phyloP scores from a whole-genome alignment of 352 stramenopile genomes.

The Phytophthora crassamura region DNA sequence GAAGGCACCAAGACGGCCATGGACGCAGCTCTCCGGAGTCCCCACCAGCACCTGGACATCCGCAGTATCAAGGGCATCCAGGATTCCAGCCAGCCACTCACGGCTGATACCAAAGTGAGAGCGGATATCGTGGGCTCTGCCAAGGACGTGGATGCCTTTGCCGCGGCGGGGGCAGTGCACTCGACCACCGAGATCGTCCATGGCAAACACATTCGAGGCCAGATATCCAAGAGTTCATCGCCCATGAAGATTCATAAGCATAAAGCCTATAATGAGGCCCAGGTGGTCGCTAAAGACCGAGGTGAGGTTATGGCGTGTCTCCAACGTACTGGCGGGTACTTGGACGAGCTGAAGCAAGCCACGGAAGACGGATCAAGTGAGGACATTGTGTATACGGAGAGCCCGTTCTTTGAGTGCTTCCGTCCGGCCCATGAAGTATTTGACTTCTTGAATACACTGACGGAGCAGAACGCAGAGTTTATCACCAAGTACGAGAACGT shows the following conservation, averaged over 20 bases:
- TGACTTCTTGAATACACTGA: slow-evolving; percentile 63
- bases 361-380: slow-evolving; percentile 7
- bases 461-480: slow-evolving; percentile 49
- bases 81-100: slow-evolving; percentile 14
- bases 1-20: slow-evolving; percentile 40
- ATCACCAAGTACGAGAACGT: slow-evolving; percentile 62
- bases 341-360: slow-evolving; percentile 36
- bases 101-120: slow-evolving; percentile 24
- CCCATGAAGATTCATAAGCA: slow-evolving; percentile 43
- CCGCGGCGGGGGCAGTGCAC: slow-evolving; percentile 22
- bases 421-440: slow-evolving; percentile 66
- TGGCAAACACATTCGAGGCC: slow-evolving; percentile 29
- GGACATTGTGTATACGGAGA: slow-evolving; percentile 46
- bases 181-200: slow-evolving; percentile 25
- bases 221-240: slow-evolving; percentile 21
- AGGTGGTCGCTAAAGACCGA: slow-evolving; percentile 48
- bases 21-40: slow-evolving; percentile 32
- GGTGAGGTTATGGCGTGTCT: slow-evolving; percentile 52
- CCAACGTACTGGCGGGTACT: slow-evolving; percentile 56
- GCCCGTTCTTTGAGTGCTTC: slow-evolving; percentile 79
- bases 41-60: slow-evolving; percentile 34
- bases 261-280: slow-evolving; percentile 34
- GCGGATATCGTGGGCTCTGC: slow-evolving; percentile 39
- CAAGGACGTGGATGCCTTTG: slow-evolving; percentile 37
- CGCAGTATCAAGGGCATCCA: slow-evolving; percentile 38